Conservation (phyloP, 768 basidiomycete genomes). For the Mycena leptocephala region DNA sequence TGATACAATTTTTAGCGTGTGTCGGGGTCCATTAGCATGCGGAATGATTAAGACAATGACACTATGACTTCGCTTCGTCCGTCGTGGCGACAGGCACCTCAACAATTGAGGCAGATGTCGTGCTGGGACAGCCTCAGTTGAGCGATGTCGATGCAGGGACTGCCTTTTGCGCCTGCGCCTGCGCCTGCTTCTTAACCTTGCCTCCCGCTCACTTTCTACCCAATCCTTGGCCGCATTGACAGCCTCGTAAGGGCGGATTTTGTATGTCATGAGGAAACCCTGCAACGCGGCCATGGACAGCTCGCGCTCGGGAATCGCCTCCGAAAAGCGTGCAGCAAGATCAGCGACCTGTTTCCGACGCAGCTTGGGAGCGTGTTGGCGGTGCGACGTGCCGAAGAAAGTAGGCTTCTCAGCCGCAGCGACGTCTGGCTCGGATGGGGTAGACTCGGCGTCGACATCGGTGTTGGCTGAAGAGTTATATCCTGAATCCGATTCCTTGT, state of each 20-base stretch:
- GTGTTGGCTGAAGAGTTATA: constrained; percentile 43
- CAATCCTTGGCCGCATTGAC: constrained; percentile 60
- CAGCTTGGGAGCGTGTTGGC: constrained; percentile 57
- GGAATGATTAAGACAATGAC: too few species aligned
- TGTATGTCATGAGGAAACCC: constrained; percentile 45
- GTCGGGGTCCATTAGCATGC: too few species aligned
- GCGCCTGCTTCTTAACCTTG: constrained; percentile 38
- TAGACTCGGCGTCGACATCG: constrained; percentile 41
- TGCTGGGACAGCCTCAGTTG: not conserved
- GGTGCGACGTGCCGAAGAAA: constrained; percentile 48
- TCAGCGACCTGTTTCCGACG: constrained; percentile 53
- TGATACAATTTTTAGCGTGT: too few species aligned
- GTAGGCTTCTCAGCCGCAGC: constrained; percentile 29
- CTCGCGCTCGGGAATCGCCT: constrained; percentile 64
- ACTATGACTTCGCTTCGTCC: constrained; percentile 14
- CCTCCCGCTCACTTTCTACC: constrained; percentile 60
- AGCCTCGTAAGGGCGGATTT: constrained; percentile 46
- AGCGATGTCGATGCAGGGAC: not conserved
- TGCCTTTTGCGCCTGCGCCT: not conserved
- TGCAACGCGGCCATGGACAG: constrained; percentile 65
- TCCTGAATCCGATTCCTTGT: constrained; percentile 38
- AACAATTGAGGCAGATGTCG: not conserved
- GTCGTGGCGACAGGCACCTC: not conserved
- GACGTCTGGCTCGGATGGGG: constrained; percentile 19
- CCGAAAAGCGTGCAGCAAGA: constrained; percentile 73